Evolutionary conservation across 2,329 filamentous ascomycete genomes (phyloP).

Genomic region (Cryphonectria radicalis): DNA sequence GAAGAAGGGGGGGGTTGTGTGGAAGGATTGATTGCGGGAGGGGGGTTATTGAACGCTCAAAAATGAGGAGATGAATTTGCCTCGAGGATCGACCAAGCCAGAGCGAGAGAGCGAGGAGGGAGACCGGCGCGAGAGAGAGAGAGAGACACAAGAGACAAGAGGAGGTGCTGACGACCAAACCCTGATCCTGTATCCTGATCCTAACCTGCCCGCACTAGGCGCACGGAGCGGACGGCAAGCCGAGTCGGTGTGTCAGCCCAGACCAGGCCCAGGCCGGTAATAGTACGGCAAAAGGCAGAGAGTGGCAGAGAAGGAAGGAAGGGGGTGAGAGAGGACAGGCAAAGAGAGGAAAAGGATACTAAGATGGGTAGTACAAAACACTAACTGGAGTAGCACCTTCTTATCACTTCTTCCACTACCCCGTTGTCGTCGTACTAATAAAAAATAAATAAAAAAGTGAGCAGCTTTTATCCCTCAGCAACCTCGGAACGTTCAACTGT

Average conservation of each 20-base stretch:
- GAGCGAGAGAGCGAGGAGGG: neutral
- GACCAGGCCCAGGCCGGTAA: slow-evolving; percentile 4
- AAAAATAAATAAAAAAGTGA: no score
- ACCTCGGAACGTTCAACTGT: neutral
- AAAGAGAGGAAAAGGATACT: neutral
- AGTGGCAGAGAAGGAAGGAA: neutral
- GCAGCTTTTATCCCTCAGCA: neutral
- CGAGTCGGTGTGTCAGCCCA: slow-evolving; percentile 23
- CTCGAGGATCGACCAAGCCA: neutral
- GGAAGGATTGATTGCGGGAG: slow-evolving; percentile 1
- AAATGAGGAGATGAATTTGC: neutral
- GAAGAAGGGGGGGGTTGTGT: neutral
- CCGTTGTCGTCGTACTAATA: no score
- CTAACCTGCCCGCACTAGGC: slow-evolving; percentile 12
- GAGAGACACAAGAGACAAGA: neutral
- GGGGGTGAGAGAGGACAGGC: no score
- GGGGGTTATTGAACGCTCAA: neutral
- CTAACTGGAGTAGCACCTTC: neutral
- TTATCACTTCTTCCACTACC: no score
- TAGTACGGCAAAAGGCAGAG: slow-evolving; percentile 18
- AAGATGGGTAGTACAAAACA: neutral
- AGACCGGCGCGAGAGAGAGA: neutral
- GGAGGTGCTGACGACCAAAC: slow-evolving; percentile 3
- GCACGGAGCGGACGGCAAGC: slow-evolving; percentile 22
- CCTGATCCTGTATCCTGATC: slow-evolving; percentile 8